Evolutionary conservation across 495 filamentous ascomycete species (phyloP).

Genomic region (Hypoxylon perforatum): DNA sequence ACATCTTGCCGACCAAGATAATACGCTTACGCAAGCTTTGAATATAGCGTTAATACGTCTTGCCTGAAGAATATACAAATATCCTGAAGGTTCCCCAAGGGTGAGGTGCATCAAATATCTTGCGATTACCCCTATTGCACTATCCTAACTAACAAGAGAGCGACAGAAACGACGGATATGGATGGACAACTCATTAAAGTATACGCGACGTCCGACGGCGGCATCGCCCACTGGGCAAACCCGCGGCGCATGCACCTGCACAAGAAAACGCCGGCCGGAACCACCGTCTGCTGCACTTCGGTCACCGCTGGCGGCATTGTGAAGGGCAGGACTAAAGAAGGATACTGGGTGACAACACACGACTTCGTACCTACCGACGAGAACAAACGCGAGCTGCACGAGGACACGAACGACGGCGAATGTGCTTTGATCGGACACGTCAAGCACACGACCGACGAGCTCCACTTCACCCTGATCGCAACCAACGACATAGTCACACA

Average conservation of each 20-base stretch:
- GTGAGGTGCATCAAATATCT: too few relatives aligned
- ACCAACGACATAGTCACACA: not conserved
- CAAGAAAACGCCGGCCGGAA: slow-evolving; percentile 5
- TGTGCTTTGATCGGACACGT: slow-evolving; percentile 11
- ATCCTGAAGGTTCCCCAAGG: too few relatives aligned
- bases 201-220: slow-evolving; percentile 8
- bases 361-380: not conserved
- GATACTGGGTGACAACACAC: slow-evolving; percentile 14
- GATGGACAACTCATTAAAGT: slow-evolving; percentile 10
- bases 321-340: not conserved
- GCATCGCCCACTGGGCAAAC: slow-evolving; percentile 3
- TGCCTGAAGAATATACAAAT: too few relatives aligned
- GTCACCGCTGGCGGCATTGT: slow-evolving; percentile 20
- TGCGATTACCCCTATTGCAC: too few relatives aligned
- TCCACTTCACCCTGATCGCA: slow-evolving; percentile 8
- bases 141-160: not conserved
- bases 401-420: slow-evolving; percentile 8
- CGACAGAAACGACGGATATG: slow-evolving; percentile 1
- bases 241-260: slow-evolving; percentile 25
- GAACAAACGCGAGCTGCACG: not conserved
- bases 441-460: not conserved
- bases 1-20: too few relatives aligned
- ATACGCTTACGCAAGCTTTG: too few relatives aligned
- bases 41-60: too few relatives aligned
- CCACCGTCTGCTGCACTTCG: slow-evolving; percentile 7